A percentile compares a stretch with the other conserved stretches of the same genome.
Conservation (phyloP, 116 monocot species). For the Papilionanthe hybrid region DNA sequence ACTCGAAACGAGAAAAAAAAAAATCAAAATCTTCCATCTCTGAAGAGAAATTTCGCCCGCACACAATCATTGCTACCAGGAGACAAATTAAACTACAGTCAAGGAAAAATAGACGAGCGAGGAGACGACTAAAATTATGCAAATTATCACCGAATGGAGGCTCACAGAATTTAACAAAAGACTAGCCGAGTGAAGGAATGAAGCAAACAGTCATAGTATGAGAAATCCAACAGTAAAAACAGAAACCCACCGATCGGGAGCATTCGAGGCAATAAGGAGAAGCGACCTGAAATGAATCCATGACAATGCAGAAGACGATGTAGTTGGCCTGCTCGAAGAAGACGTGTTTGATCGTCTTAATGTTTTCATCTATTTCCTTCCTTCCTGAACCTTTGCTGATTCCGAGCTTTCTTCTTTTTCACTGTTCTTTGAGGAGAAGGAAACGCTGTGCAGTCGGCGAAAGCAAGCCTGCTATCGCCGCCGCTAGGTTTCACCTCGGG, state of each 20-base stretch:
- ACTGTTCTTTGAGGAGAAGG: not conserved
- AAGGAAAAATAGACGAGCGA: not conserved
- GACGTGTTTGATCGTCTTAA: conserved; percentile 34
- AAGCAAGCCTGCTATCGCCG: too few species aligned
- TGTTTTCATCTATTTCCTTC: conserved; percentile 30
- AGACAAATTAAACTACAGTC: not conserved
- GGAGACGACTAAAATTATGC: not conserved
- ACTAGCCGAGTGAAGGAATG: not conserved
- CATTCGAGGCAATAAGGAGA: conserved; percentile 32
- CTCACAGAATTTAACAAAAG: not conserved
- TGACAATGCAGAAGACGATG: conserved; percentile 28
- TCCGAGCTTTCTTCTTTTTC: not conserved
- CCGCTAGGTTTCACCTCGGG: too few species aligned
- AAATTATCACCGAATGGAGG: not conserved
- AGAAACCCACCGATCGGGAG: conserved; percentile 26
- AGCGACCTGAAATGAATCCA: conserved; percentile 54
- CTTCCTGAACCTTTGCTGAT: not conserved
- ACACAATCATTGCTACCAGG: not conserved
- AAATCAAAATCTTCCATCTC: not conserved
- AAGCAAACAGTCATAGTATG: not conserved
- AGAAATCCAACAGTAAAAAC: not conserved
- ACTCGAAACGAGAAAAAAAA: not conserved
- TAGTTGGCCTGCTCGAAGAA: conserved; percentile 15
- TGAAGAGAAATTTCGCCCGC: not conserved
- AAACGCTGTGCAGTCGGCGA: not conserved